Conservation (phyloP, 352 stramenopile species). For the Phytophthora agathidicida region DNA sequence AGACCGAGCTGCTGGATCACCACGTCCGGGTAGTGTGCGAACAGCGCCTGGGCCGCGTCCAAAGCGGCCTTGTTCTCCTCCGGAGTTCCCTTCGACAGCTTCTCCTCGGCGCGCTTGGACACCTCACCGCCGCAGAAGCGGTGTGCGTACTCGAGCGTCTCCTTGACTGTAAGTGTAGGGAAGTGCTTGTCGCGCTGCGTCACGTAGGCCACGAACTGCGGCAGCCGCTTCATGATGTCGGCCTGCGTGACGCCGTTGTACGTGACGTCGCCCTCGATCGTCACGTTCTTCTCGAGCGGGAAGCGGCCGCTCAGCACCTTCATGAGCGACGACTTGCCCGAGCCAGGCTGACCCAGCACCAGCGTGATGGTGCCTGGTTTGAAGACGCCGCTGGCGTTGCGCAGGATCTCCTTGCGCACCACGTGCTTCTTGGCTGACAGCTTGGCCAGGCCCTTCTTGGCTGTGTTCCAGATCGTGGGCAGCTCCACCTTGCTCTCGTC, state of each 20-base stretch:
- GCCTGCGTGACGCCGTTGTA: slow-evolving; percentile 50
- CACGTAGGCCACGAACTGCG: slow-evolving; percentile 52
- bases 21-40: slow-evolving; percentile 31
- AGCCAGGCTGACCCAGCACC: slow-evolving; percentile 28
- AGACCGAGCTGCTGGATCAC: slow-evolving; percentile 28
- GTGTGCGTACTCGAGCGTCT: slow-evolving; percentile 54
- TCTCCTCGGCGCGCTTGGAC: slow-evolving; percentile 39
- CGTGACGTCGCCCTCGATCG: slow-evolving; percentile 42
- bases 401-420: slow-evolving; percentile 54
- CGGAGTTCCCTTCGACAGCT: slow-evolving; percentile 45
- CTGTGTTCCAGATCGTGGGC: slow-evolving; percentile 51
- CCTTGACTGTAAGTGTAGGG: slow-evolving; percentile 40
- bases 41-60: slow-evolving; percentile 24
- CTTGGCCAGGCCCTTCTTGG: slow-evolving; percentile 38
- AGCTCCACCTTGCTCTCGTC: slow-evolving; percentile 30
- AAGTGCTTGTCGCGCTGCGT: slow-evolving; percentile 91
- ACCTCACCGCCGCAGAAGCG: slow-evolving; percentile 62
- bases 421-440: slow-evolving; percentile 45
- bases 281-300: slow-evolving; percentile 43
- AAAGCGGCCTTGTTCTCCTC: slow-evolving; percentile 37
- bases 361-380: slow-evolving; percentile 42
- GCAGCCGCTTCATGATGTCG: slow-evolving; percentile 35
- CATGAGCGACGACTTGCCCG: slow-evolving; percentile 33
- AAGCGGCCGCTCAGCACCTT: slow-evolving; percentile 46
- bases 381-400: slow-evolving; percentile 52